Evolutionary conservation across 805 yeast genomes (phyloP).

Genomic region (Yamadazyma scolyti): DNA sequence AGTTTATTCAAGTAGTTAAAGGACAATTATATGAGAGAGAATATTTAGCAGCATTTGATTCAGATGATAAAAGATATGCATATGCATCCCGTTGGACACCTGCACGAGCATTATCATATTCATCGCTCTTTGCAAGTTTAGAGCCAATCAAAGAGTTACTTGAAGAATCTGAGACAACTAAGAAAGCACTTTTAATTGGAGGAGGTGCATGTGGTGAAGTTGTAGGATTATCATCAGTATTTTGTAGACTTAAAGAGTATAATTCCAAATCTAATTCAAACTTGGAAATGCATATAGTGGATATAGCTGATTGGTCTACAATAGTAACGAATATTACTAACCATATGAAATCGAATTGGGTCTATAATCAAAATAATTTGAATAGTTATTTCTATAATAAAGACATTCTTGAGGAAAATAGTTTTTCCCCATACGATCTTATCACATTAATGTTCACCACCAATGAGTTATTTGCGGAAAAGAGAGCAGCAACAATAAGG

Average conservation of each 20-base stretch:
- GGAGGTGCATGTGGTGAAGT: constrained; percentile 91
- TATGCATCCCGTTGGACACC: constrained; percentile 87
- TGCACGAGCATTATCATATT: constrained; percentile 70
- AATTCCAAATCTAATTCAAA: constrained; percentile 27
- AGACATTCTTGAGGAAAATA: constrained; percentile 24
- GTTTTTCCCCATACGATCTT: constrained; percentile 32
- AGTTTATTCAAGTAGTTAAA: constrained; percentile 65
- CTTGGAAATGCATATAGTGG: constrained; percentile 55
- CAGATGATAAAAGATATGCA: constrained; percentile 62
- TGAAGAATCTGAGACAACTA: constrained; percentile 23
- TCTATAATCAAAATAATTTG: constrained; percentile 30
- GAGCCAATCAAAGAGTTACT: constrained; percentile 37
- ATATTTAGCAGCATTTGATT: constrained; percentile 65
- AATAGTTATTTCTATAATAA: constrained; percentile 24
- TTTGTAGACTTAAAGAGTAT: constrained; percentile 37
- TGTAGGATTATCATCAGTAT: constrained; percentile 59
- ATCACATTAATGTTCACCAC: constrained; percentile 82
- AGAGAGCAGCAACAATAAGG: constrained; percentile 56
- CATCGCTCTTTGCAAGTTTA: constrained; percentile 59
- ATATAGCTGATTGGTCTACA: constrained; percentile 73
- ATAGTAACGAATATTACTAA: constrained; percentile 45
- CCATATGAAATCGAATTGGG: constrained; percentile 52
- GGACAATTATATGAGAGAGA: constrained; percentile 66
- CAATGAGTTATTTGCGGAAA: constrained; percentile 75
- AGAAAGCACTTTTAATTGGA: constrained; percentile 62